Evolutionary conservation across 2,329 filamentous ascomycete genomes (phyloP).

Genomic region (Fusarium cyanostomum): DNA sequence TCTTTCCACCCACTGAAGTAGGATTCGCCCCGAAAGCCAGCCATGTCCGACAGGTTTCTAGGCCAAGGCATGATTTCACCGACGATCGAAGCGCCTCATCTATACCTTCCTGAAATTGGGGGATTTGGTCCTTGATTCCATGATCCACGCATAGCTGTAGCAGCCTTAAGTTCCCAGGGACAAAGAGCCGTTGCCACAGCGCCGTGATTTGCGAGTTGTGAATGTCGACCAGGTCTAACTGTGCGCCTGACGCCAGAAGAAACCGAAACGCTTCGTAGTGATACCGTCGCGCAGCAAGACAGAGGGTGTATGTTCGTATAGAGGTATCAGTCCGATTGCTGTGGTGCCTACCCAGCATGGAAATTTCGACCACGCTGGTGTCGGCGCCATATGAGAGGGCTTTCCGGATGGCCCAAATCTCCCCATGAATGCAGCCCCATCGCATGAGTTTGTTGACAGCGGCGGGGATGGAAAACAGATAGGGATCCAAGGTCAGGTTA

Average conservation of each 20-base stretch:
- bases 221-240: background rate
- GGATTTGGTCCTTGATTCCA: background rate
- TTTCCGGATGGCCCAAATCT: background rate
- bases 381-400: background rate
- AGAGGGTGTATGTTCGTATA: background rate
- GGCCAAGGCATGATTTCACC: background rate
- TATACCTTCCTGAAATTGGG: background rate
- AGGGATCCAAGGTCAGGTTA: background rate
- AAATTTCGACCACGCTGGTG: background rate
- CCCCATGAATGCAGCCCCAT: conserved; percentile 1
- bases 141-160: background rate
- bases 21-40: background rate
- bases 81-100: background rate
- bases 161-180: background rate
- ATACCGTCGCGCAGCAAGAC: background rate
- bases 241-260: background rate
- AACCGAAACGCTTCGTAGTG: background rate
- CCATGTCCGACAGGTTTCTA: background rate
- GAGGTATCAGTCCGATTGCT: no score
- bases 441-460: background rate
- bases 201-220: background rate
- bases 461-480: background rate
- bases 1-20: background rate
- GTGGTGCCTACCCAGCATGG: no score
- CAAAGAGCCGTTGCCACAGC: background rate